A percentile compares a stretch with the other conserved stretches of the same genome.
These are phyloP conservation scores for Elongisporangium anandrum DNA, from an alignment of 352 stramenopile genomes.

Conservation along the genomic window DNA sequence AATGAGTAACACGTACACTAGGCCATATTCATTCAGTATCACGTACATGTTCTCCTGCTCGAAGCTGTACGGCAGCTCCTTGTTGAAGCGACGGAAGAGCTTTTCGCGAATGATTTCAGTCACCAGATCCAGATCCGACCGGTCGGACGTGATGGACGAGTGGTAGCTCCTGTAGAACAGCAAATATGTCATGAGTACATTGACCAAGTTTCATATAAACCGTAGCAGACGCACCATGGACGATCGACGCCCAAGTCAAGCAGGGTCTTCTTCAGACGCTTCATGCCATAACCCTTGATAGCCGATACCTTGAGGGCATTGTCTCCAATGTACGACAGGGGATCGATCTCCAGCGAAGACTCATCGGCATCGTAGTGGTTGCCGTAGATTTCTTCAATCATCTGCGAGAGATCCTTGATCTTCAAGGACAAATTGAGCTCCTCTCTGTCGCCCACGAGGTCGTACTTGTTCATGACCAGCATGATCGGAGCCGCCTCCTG, in stretches of 20 bases:
- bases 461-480: conserved; percentile 87
- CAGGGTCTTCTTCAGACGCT: conserved; percentile 57
- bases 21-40: background rate
- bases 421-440: conserved; percentile 54
- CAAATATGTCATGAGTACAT: background rate
- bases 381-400: conserved; percentile 77
- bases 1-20: background rate
- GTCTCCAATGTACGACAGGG: conserved; percentile 66
- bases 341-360: conserved; percentile 49
- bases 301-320: conserved; percentile 80
- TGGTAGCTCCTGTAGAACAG: conserved; percentile 56
- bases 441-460: conserved; percentile 54
- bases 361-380: conserved; percentile 56
- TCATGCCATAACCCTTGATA: conserved; percentile 62
- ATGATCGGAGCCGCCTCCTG: conserved; percentile 73
- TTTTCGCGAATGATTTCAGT: conserved; percentile 88
- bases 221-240: conserved; percentile 55
- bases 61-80: conserved; percentile 82
- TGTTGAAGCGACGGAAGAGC: conserved; percentile 84
- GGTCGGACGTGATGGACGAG: conserved; percentile 81
- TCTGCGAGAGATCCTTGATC: conserved; percentile 73
- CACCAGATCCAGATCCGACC: conserved; percentile 79
- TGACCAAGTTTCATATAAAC: background rate
- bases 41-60: conserved; percentile 73
- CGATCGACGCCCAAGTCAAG: conserved; percentile 64